A percentile compares a stretch with the other conserved stretches of the same genome.
phyloP scores from a whole-genome alignment of 768 basidiomycete species.

The Trametes elegans region DNA sequence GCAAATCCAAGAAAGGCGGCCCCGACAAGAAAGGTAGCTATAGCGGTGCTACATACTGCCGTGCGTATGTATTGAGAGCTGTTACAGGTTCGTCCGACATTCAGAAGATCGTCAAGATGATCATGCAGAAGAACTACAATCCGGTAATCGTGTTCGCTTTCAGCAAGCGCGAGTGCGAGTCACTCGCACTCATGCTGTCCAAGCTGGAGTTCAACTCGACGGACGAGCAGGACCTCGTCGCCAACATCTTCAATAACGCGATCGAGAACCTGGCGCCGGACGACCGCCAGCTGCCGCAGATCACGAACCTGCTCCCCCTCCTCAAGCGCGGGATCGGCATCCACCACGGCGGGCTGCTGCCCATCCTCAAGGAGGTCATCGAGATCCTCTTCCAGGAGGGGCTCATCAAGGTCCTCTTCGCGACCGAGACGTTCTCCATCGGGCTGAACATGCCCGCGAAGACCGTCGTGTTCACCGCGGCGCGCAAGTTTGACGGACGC shows the following conservation, averaged over 20 bases:
- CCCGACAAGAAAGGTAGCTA: slow-evolving; percentile 73
- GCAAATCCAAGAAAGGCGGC: slow-evolving; percentile 92
- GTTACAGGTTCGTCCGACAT: slow-evolving; percentile 82
- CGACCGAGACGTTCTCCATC: slow-evolving; percentile 98
- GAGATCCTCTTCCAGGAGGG: slow-evolving; percentile 99
- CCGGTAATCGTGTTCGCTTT: slow-evolving; percentile 99
- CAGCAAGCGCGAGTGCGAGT: slow-evolving; percentile 97
- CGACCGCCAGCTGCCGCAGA: slow-evolving; percentile 90
- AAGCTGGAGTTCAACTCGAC: slow-evolving; percentile 94
- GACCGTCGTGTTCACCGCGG: slow-evolving; percentile 95
- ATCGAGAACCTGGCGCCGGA: slow-evolving; percentile 84
- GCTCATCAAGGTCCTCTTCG: slow-evolving; percentile 95
- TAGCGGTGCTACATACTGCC: background rate
- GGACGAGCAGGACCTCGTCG: slow-evolving; percentile 86
- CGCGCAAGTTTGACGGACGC: slow-evolving; percentile 94
- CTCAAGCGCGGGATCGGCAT: slow-evolving; percentile 95
- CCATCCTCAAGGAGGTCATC: slow-evolving; percentile 97
- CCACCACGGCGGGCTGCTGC: slow-evolving; percentile 96
- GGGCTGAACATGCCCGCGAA: slow-evolving; percentile 99
- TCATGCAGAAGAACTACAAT: slow-evolving; percentile 96
- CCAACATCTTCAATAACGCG: slow-evolving; percentile 91
- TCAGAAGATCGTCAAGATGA: slow-evolving; percentile 97
- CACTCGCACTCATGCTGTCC: slow-evolving; percentile 84
- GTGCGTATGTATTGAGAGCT: slow-evolving; percentile 8
- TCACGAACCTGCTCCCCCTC: slow-evolving; percentile 87